These are phyloP conservation scores for Aspergillus persii DNA, from an alignment of 2,329 filamentous ascomycete genomes.

Conservation along the genomic window DNA sequence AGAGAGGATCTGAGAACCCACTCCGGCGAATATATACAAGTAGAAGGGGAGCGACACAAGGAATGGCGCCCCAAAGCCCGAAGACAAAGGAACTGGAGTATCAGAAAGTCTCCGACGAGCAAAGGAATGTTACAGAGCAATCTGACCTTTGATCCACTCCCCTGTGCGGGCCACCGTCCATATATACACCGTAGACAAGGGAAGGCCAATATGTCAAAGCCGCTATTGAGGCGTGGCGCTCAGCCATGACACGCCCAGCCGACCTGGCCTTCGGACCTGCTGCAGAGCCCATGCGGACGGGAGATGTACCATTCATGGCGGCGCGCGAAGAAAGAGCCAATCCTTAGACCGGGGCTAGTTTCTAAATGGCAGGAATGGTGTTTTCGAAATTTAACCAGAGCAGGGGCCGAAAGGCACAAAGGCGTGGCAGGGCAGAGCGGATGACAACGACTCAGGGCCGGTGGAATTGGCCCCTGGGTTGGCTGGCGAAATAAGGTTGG, in stretches of 20 bases:
- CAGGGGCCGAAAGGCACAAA: neutral
- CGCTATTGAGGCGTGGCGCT: slow-evolving; percentile 15
- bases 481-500: neutral
- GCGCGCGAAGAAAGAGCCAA: neutral
- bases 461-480: neutral
- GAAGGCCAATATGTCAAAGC: neutral
- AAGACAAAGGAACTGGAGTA: neutral
- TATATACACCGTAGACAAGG: slow-evolving; percentile 5
- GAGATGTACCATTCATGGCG: neutral
- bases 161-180: neutral
- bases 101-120: neutral
- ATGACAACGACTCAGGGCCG: neutral
- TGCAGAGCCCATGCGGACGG: neutral
- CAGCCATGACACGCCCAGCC: slow-evolving; percentile 26
- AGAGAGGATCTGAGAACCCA: neutral
- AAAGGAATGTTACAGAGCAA: neutral
- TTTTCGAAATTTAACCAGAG: neutral
- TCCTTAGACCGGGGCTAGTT: neutral
- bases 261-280: slow-evolving; percentile 25
- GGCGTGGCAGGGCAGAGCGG: neutral
- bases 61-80: neutral
- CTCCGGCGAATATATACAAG: neutral
- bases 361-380: neutral
- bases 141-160: neutral
- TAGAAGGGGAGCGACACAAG: neutral